These are phyloP conservation scores for Gryganskiella cystojenkinii DNA, from an alignment of 192 early-diverging fungal species.

Conservation along the genomic window DNA sequence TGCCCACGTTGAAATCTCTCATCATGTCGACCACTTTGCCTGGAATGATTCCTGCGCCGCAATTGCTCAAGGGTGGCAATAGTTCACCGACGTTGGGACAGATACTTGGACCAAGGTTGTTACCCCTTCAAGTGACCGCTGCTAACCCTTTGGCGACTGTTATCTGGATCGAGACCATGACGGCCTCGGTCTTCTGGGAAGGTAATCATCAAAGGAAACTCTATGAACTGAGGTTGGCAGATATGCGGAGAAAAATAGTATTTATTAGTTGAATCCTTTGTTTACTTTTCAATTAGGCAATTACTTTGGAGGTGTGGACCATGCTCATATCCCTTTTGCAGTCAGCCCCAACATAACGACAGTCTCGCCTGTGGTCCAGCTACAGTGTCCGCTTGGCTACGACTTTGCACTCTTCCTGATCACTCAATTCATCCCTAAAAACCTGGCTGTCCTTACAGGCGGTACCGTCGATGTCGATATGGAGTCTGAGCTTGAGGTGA, in stretches of 20 bases:
- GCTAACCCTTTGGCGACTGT: neutral
- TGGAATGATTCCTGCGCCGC: neutral
- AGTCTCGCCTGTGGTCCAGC: neutral
- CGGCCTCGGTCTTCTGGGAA: neutral
- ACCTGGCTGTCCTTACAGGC: neutral
- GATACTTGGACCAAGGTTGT: neutral
- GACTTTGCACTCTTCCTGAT: conserved; percentile 4
- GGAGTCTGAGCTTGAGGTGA: neutral
- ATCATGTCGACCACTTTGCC: conserved; percentile 1
- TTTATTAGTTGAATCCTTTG: too few relatives aligned
- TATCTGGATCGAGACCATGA: neutral
- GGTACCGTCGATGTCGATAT: neutral
- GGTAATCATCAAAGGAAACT: neutral
- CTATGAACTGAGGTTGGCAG: too few relatives aligned
- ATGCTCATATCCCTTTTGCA: neutral
- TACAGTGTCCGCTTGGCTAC: conserved; percentile 1
- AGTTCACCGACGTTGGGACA: neutral
- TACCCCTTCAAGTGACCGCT: neutral
- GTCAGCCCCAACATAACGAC: neutral
- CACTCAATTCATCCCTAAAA: conserved; percentile 9
- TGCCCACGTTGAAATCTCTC: neutral
- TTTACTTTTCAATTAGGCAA: neutral
- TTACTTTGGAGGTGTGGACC: neutral
- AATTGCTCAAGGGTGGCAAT: neutral
- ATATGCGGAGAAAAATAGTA: too few relatives aligned